Evolutionary conservation across 2,329 filamentous ascomycete species (phyloP).

Genomic region (Mollisiaceae sp.): DNA sequence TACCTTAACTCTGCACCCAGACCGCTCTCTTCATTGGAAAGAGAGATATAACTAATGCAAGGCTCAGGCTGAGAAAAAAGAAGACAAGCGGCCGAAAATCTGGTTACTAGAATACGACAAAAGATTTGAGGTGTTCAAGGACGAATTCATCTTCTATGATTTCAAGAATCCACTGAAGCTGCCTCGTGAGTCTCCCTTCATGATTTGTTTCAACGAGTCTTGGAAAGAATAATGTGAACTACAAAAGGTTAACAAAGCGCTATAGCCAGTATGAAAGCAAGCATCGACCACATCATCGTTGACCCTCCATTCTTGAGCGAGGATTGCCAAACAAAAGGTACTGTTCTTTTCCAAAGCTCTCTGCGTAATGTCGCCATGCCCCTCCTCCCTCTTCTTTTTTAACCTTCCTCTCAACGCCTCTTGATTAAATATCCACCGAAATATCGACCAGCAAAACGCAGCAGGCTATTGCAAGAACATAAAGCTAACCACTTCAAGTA

Average conservation of each 20-base stretch:
- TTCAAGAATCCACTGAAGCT: conserved; percentile 71
- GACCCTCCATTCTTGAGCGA: conserved; percentile 82
- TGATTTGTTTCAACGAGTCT: too few species aligned
- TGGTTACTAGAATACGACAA: conserved; percentile 75
- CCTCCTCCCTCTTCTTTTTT: background rate
- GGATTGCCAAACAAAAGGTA: conserved; percentile 81
- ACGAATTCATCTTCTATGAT: conserved; percentile 76
- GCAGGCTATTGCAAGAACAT: too few species aligned
- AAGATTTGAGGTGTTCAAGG: conserved; percentile 72
- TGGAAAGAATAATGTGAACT: too few species aligned
- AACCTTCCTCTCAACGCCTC: background rate
- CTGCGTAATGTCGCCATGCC: too few species aligned
- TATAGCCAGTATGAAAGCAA: conserved; percentile 61
- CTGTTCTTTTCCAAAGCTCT: conserved; percentile 14
- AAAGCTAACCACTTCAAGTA: background rate
- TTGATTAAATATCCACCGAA: too few species aligned
- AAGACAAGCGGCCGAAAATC: conserved; percentile 57
- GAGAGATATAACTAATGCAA: background rate
- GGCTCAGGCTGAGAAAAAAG: conserved; percentile 26
- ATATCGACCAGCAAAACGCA: background rate
- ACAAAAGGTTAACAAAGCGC: conserved; percentile 4
- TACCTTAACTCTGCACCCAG: background rate
- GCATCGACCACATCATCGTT: conserved; percentile 71
- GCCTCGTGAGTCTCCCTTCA: conserved; percentile 50
- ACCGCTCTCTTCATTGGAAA: background rate